Base-by-base conservation (phyloP, 306 rosid genomes). In the Castanea sativa region DNA sequence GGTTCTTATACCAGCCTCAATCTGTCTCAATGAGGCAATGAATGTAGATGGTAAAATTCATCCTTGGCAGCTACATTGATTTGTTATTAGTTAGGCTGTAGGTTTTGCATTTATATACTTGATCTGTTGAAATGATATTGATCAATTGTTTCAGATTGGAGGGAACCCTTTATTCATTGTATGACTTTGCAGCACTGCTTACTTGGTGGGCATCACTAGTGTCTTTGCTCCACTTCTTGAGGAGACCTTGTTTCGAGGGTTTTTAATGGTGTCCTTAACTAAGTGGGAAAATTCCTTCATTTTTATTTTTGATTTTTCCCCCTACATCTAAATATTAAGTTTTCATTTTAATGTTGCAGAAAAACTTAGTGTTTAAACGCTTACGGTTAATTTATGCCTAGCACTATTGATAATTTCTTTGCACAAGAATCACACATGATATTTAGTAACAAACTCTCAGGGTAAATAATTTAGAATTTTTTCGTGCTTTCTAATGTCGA, bases 161-260 rank as follows among this genome's bases (percentile, higher is more conserved):
- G 85, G 87, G 90, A 90, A 14, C 99, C 99, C 71, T 85, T 96
- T 78, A 79, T 65, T 79, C 71, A 71, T 59, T 45, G n/a, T 32
- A 55, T 70, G 70, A 7, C 69, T 73, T 83, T 88, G 85, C 86
- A 95, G 99, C 84, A 93, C 97, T 83, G 92, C 94, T 72, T 93
- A 92, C 90, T 83, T 93, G 89, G 64, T 95, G 79, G 99, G 94
- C 73, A 88, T 93, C 86, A 87, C 98, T 4, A 98, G 97, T 11
- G 89, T 95, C 83, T 85, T 95, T 56, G 98, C 99, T 76, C 98
- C 99, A 60, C 82, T 95, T 74, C 99, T 95, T 52, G 98, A 95
- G 81, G 99, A 95, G 89, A 91, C 92, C 2, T 85, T 95, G 76
- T 95, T 95, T 81, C 88, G 94, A 23, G 99, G 98, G 58, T 93